Evolutionary conservation across 345 rosid genomes (phyloP), one percentile per base, ranked within the genome.

Genomic region (Rhodamnia rubescens): DNA sequence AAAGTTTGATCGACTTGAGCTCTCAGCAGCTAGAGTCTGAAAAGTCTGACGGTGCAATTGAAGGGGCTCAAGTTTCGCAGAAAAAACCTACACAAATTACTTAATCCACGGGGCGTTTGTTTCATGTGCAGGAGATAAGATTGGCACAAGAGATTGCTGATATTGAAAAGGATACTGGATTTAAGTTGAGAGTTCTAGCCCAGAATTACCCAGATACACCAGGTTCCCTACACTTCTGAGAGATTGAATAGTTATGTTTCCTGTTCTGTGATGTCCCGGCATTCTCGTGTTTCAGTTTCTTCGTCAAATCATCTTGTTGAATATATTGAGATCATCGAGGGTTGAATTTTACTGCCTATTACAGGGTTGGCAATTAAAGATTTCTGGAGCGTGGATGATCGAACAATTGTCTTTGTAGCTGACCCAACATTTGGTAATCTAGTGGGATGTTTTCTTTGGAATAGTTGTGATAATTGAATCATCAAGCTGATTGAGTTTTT

Each of bases 191-290:
- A 92, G 93, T 96, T 85, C 88, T 96, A 87, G 98, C 98, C 83
- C 99, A 96, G 85, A 96, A 94, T 91, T 96, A 95, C 89, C 99
- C 99, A 20, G 94, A 92, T 53, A 96, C 99, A 82, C 99, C 99
- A 6, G 98, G 99, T 95, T 81, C 59, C 32, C 29, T 21, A 8
- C 22, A 36, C 36, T 74, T 53, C 15, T 2, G 29, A 26, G 74
- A 61, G 42, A 61, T 29, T 7, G 11, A 14, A 61, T 7, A 15
- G 40, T 61, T 29, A 0, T 14, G 3, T 61, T 61, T 15, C 42
- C 5, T 29, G 74, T 61, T 61, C 74, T 61, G 22, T 27, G 21
- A 27, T 0, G 0, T 27, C 42, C 11, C 0, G 40, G 40, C 42
- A 29, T 61, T 27, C 74, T 61, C 0, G 21, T 7, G 40, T 61